Base-by-base conservation (phyloP, 2,329 filamentous ascomycete genomes). In the Scytalidium sp. region DNA sequence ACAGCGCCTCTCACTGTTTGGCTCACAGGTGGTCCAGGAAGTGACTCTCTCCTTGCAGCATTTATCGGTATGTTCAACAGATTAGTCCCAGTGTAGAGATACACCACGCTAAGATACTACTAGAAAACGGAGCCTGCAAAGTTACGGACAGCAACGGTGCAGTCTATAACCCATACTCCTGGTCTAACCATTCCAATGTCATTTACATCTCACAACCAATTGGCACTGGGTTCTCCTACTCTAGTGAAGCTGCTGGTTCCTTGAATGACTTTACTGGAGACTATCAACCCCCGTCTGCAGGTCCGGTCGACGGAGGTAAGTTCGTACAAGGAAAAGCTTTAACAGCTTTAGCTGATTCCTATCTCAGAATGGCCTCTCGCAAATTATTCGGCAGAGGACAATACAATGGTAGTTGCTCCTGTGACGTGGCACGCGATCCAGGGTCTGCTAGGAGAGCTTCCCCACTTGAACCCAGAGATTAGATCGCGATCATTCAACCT, bases 141-240 rank as follows among this genome's bases (percentile, higher is more conserved):
- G 59, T 74, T 21, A 67, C 64, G 5, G 60, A 60, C 32, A 57
- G 60, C 40, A 48, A 57, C 2, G 56, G 51, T 9, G 45, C 65
- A 15, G 54, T 73, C 46, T 56, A 76, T 47, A 70, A 70, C 40
- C 80, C 80, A 47, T 87, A 81, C 75, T 79, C 80, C 8, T 87
- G 81, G 81, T 81, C 84, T 60, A 73, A 74, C 45, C 69, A 69
- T 48, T 76, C 76, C 22, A 82, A 82, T 50, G 65, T 82, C 62
- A 58, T 75, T 13, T 74, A 68, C 48, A 58, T 74, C 13, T 75
- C 77, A 50, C 75, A 90, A 75, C 84, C 84, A 10, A 80, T 84
- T 50, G 83, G 88, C 63, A 79, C 87, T 42, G 80, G 81, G 17
- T 83, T 86, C 57, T 86, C 83, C 1, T 83, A 80, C 61, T 86